These are phyloP conservation scores for Euphorbia corollata DNA, from an alignment of 441 rosid species.

Conservation along the genomic window DNA sequence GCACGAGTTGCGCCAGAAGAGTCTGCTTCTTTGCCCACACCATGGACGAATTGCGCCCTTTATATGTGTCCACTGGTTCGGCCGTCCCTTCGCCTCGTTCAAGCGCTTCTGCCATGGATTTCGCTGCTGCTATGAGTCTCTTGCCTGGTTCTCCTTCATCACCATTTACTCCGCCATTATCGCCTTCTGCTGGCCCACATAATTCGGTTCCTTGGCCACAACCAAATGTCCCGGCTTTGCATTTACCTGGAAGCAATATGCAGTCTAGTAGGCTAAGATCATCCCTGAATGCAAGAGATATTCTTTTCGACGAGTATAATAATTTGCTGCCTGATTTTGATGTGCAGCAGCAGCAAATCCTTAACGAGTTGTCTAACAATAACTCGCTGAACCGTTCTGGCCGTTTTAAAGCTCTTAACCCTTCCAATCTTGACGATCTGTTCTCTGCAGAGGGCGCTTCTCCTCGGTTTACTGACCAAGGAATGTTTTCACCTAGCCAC, in stretches of 20 bases:
- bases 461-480: constrained; percentile 42
- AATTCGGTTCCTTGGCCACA: constrained; percentile 40
- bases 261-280: constrained; percentile 61
- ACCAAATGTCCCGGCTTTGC: constrained; percentile 49
- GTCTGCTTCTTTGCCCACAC: constrained; percentile 79
- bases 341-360: constrained; percentile 38
- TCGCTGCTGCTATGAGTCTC: constrained; percentile 42
- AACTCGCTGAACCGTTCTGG: constrained; percentile 30
- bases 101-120: constrained; percentile 46
- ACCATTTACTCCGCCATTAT: constrained; percentile 47
- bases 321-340: constrained; percentile 35
- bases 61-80: constrained; percentile 44
- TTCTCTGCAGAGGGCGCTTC: constrained; percentile 44
- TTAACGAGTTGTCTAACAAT: constrained; percentile 34
- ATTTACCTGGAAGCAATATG: constrained; percentile 48
- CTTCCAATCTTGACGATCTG: constrained; percentile 53
- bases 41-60: constrained; percentile 53
- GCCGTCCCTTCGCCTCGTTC: constrained; percentile 39
- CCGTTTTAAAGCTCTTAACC: constrained; percentile 34
- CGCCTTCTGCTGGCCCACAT: constrained; percentile 38
- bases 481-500: constrained; percentile 43
- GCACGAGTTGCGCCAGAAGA: constrained; percentile 51
- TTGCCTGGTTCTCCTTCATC: constrained; percentile 49
- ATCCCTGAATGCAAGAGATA: constrained; percentile 46
- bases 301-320: constrained; percentile 31